Percentiles rank a stretch among this genome's conserved stretches.
phyloP scores from a whole-genome alignment of 768 basidiomycete genomes.

The Lentinus brumalis region DNA sequence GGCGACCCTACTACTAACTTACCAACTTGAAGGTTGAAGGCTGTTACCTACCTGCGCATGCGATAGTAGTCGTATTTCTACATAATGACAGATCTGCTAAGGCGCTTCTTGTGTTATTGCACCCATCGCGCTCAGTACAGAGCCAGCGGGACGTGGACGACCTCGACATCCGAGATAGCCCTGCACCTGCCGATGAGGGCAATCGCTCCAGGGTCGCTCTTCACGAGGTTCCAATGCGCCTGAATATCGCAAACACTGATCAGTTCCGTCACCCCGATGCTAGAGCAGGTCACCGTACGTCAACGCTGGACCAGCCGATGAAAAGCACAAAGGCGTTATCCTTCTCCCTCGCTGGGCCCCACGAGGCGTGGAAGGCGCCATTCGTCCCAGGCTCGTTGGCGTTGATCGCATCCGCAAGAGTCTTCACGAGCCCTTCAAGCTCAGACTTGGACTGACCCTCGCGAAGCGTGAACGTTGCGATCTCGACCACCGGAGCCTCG shows the following conservation, averaged over 20 bases:
- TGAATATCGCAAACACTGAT: not conserved
- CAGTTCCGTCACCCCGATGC: no score
- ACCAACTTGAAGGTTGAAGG: no score
- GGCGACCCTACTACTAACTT: no score
- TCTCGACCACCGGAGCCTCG: constrained; percentile 15
- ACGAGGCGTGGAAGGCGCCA: constrained; percentile 4
- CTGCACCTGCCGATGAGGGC: not conserved
- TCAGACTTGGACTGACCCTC: constrained; percentile 7
- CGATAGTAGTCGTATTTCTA: no score
- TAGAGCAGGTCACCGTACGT: constrained; percentile 1
- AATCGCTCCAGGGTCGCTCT: constrained; percentile 8
- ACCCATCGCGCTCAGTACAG: not conserved
- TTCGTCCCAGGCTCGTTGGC: not conserved
- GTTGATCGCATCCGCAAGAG: constrained; percentile 1
- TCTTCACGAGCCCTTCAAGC: constrained; percentile 4
- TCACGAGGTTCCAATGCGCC: constrained; percentile 11
- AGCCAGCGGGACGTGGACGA: constrained; percentile 3
- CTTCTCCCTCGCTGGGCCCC: constrained; percentile 14
- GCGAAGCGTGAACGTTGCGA: constrained; percentile 9
- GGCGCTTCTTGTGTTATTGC: not conserved
- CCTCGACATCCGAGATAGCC: no score
- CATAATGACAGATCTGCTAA: no score
- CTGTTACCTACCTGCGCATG: no score
- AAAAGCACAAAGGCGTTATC: constrained; percentile 4
- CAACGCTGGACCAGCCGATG: constrained; percentile 13